Conservation (phyloP, 352 stramenopile genomes). For the Globisporangium cederbergense region DNA sequence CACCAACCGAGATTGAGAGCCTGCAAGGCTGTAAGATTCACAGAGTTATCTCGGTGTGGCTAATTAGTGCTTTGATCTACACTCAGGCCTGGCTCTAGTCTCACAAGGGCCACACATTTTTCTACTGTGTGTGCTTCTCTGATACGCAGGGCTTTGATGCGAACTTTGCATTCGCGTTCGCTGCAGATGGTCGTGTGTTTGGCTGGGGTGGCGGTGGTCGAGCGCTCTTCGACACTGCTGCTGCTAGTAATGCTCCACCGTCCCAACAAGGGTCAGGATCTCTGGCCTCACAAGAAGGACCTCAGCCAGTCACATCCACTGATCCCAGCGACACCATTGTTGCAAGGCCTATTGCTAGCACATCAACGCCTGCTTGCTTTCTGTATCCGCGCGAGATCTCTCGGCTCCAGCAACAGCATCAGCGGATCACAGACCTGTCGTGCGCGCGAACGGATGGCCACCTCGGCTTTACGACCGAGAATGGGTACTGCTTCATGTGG, state of each 20-base stretch:
- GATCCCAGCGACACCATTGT: not conserved
- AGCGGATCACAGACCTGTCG: slow-evolving; percentile 24
- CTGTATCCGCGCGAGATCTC: slow-evolving; percentile 43
- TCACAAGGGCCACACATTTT: not conserved
- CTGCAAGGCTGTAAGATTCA: slow-evolving; percentile 43
- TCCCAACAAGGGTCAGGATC: not conserved
- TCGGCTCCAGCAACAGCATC: slow-evolving; percentile 21
- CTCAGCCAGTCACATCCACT: not conserved
- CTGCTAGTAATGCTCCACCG: not conserved
- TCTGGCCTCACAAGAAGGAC: not conserved
- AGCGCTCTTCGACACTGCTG: slow-evolving; percentile 31
- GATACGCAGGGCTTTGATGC: slow-evolving; percentile 52
- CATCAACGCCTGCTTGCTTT: slow-evolving; percentile 25
- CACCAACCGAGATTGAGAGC: slow-evolving; percentile 51
- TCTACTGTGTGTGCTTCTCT: not conserved
- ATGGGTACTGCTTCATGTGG: slow-evolving; percentile 55
- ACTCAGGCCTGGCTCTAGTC: not conserved
- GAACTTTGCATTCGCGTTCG: slow-evolving; percentile 77
- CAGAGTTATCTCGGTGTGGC: slow-evolving; percentile 43
- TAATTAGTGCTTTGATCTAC: not conserved
- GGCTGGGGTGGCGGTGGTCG: slow-evolving; percentile 80
- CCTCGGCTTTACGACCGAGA: slow-evolving; percentile 32
- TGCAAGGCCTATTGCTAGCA: not conserved
- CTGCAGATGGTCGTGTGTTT: slow-evolving; percentile 80
- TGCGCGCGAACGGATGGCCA: slow-evolving; percentile 51